A percentile compares a stretch with the other conserved stretches of the same genome.
These are phyloP conservation scores for Rubroshorea leprosula DNA, from an alignment of 345 rosid genomes.

Conservation along the genomic window DNA sequence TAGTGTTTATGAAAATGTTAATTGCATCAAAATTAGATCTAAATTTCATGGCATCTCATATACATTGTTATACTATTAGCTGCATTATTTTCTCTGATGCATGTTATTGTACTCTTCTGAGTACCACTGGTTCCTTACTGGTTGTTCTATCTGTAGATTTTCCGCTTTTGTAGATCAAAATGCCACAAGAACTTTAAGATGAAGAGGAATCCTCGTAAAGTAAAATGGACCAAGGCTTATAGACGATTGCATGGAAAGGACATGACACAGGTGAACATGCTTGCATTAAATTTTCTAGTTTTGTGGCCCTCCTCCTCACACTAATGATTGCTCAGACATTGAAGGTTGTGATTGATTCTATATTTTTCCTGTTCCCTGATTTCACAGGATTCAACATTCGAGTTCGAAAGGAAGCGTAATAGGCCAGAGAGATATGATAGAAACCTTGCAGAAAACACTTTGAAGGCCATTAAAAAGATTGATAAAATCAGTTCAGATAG, in stretches of 20 bases:
- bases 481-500: constrained; percentile 60
- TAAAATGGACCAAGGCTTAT: constrained; percentile 94
- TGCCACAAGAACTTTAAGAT: constrained; percentile 94
- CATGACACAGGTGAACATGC: constrained; percentile 67
- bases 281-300: background rate
- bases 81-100: background rate
- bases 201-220: constrained; percentile 98
- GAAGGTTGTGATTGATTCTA: background rate
- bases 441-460: constrained; percentile 58
- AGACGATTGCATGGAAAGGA: constrained; percentile 79
- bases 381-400: constrained; percentile 74
- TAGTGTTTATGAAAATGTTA: too few relatives aligned
- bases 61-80: background rate
- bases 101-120: too few relatives aligned
- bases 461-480: constrained; percentile 88
- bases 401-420: constrained; percentile 92
- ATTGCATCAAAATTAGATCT: too few relatives aligned
- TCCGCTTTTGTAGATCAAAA: constrained; percentile 81
- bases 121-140: background rate
- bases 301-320: background rate
- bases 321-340: background rate
- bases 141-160: constrained; percentile 41
- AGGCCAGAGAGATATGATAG: constrained; percentile 96
- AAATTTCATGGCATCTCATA: too few relatives aligned
- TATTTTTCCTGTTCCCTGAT: constrained; percentile 4